A percentile compares a stretch with the other conserved stretches of the same genome.
Conservation (phyloP, 192 early-diverging fungal genomes). For the Rhizophagus sp. region DNA sequence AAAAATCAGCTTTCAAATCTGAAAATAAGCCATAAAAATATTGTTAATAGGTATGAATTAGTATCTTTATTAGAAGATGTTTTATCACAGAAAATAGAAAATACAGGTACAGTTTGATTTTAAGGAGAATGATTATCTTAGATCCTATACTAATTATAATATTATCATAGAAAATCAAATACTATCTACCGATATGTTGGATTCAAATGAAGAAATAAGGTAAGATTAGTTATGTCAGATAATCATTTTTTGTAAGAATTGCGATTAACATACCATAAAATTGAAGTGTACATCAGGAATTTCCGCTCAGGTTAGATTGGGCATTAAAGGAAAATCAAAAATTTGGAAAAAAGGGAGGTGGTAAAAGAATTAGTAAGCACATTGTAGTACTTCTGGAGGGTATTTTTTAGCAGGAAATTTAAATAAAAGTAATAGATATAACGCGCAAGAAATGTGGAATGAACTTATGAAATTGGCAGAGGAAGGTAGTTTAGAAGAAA, state of each 20-base stretch:
- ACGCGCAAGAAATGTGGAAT: neutral
- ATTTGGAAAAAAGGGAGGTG: neutral
- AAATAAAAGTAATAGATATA: neutral
- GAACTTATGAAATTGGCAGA: neutral
- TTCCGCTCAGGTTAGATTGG: neutral
- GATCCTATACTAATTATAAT: too few species aligned
- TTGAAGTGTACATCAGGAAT: neutral
- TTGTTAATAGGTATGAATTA: too few species aligned
- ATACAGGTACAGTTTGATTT: too few species aligned
- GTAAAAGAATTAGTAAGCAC: neutral
- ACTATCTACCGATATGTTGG: neutral
- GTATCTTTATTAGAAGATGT: too few species aligned
- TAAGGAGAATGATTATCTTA: too few species aligned
- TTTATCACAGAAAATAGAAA: too few species aligned
- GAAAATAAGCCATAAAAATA: too few species aligned
- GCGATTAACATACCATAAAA: neutral
- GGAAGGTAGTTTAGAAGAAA: neutral
- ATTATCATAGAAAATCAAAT: too few species aligned
- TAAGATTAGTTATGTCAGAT: neutral
- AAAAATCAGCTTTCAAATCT: too few species aligned
- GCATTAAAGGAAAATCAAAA: neutral
- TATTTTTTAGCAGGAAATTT: conserved; percentile 3
- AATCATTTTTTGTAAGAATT: neutral
- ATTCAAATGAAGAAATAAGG: neutral
- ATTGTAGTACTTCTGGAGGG: neutral